Evolutionary conservation across 2,329 filamentous ascomycete genomes (phyloP), one percentile per base, ranked within the genome.

Genomic region (Aspergillus sp.): DNA sequence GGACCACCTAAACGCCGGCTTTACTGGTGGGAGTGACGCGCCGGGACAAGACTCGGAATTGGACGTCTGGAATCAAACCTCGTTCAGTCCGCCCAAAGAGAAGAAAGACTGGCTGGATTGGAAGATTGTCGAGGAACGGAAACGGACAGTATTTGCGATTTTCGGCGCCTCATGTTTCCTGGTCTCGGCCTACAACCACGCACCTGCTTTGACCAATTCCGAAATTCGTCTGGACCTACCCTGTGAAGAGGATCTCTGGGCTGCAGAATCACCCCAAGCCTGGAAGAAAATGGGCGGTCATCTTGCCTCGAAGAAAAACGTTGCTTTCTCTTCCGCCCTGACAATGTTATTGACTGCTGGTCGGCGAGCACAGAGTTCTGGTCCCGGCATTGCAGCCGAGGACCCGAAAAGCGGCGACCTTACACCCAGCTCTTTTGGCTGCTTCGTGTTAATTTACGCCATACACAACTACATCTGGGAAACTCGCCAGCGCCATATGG

Each of bases 391-490:
- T 31, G 74, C 78, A 35, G 59, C 77, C 8, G 77, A 80, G 44
- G 83, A 87, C 8, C 68, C 82, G 1, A 76, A 83, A 1, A 79
- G 83, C 62, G 86, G 81, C 53, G 87, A 91, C 35, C 80, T 95
- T 48, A 86, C 85, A 64, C 91, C 92, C 0, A 97, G 93, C 76
- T 93, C 92, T 0, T 96, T 96, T 72, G 95, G 93, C 8, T 96
- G 92, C 71, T 81, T 97, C 31, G 84, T 97, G 6, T 78, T 99
- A 62, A 97, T 98, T 71, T 93, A 96, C 70, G 93, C 95, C 3
- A 81, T 98, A 23, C 95, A 98, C 77, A 97, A 97, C 66, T 97
- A 96, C 74, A 97, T 98, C 45, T 98, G 95, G 95, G 93, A 98
- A 76, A 97, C 93, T 0, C 84, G 93, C 23, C 93, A 96, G 74